These are phyloP conservation scores for Melampsora abietis-canadensis DNA, from an alignment of 1,284 basidiomycete species.

Conservation along the genomic window DNA sequence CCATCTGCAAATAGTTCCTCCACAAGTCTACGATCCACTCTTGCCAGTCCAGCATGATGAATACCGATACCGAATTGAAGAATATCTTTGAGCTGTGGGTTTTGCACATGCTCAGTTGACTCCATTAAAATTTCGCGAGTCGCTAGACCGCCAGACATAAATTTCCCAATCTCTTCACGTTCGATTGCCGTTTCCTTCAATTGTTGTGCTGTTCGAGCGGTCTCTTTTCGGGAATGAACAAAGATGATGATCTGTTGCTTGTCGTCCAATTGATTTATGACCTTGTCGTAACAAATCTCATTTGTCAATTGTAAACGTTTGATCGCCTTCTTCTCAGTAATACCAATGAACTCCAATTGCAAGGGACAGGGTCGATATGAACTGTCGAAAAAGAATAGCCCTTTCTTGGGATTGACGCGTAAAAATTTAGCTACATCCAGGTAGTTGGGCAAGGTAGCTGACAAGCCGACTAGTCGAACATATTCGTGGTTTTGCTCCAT, in stretches of 20 bases:
- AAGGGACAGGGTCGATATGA: conserved; percentile 89
- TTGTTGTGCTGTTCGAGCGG: conserved; percentile 93
- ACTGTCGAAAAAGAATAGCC: conserved; percentile 95
- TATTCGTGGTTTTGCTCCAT: conserved; percentile 94
- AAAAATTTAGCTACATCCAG: conserved; percentile 98
- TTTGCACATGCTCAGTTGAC: conserved; percentile 78
- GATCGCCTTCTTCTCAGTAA: conserved; percentile 99
- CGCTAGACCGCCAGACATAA: conserved; percentile 85
- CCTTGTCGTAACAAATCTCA: conserved; percentile 98
- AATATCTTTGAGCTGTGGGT: conserved; percentile 79
- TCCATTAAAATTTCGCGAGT: conserved; percentile 80
- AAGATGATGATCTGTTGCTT: conserved; percentile 86
- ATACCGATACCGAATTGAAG: conserved; percentile 96
- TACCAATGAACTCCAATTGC: conserved; percentile 93
- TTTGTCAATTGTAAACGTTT: conserved; percentile 97
- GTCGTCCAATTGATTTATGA: conserved; percentile 54
- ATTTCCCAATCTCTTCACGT: conserved; percentile 90
- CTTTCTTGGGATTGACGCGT: conserved; percentile 84
- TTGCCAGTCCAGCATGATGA: conserved; percentile 98
- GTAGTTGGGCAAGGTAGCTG: conserved; percentile 95
- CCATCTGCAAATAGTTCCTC: conserved; percentile 94
- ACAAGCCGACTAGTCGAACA: conserved; percentile 89
- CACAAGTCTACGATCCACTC: conserved; percentile 85
- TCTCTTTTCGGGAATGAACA: conserved; percentile 97
- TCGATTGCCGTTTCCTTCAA: conserved; percentile 92